Base-by-base conservation (phyloP, 352 stramenopile species). In the Globisporangium ultimum region DNA sequence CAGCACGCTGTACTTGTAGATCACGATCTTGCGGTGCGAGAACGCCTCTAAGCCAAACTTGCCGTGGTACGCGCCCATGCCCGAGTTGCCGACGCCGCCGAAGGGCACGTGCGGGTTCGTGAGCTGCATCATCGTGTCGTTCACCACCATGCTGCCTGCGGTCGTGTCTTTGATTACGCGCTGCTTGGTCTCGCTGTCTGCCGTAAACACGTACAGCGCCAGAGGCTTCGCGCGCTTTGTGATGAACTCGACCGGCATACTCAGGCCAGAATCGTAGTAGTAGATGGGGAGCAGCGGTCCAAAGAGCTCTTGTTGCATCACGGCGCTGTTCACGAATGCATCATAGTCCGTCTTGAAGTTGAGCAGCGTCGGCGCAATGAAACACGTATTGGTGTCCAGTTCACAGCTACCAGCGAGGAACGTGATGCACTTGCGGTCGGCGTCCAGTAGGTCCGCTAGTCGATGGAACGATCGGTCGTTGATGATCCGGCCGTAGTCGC, bases 271-370 rank as follows among this genome's bases (percentile, higher is more conserved):
- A 5, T 84, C 66, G 55, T 88, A 91, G 67, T 91, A 93, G 38
- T 95, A 74, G 47, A 99, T 91, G 1, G 96, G 91, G 45, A 99
- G 63, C 42, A 99, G 60, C 3, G 96, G 96, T 3, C 96, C 96
- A 73, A 99, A 99, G 34, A 99, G 91, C 72, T 99, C 96, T 53
- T 99, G 88, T 18, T 81, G 67, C 83, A 98, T 96, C 22, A 78
- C 70, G 2, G 80, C 73, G 55, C 78, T 91, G 11, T 22, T 60
- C 0, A 76, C 51, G 48, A 89, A 90, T 9, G 70, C 74, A 1
- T 56, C 58, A 5, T 74, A 57, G 45, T 89, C 75, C 34, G 66
- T 71, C 68, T 95, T 88, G 52, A 96, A 86, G 60, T 96, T 84
- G 53, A 98, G 64, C 38, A 98, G 75, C 43, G 93, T 98, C 13